A percentile compares a stretch with the other conserved stretches of the same genome.
Evolutionary conservation across 768 basidiomycete genomes (phyloP).

Genomic region (Mycena belliarum): DNA sequence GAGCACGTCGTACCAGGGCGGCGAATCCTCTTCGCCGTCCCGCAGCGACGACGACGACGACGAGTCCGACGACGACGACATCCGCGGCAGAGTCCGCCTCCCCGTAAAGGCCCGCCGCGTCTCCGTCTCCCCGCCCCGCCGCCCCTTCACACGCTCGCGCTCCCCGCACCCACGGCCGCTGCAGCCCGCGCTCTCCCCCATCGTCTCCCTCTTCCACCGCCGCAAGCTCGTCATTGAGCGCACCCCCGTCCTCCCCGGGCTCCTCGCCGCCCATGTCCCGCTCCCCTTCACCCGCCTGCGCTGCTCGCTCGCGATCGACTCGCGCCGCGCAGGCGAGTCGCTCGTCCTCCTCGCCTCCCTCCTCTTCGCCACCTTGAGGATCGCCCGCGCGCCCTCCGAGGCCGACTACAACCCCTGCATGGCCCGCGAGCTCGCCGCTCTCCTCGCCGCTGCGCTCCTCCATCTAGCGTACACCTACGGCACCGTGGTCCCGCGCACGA

Average conservation of each 20-base stretch:
- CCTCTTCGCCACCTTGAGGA: conserved; percentile 52
- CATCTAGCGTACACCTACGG: conserved; percentile 67
- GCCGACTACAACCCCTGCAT: conserved; percentile 43
- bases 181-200: conserved; percentile 37
- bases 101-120: conserved; percentile 22
- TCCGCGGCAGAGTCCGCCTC: conserved; percentile 13
- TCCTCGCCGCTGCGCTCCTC: conserved; percentile 54
- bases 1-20: conserved; percentile 88
- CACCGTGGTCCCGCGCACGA: conserved; percentile 32
- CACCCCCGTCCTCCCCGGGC: conserved; percentile 48
- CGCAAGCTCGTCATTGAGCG: conserved; percentile 32
- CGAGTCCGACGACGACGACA: conserved; percentile 55
- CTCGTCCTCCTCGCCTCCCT: conserved; percentile 66
- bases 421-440: conserved; percentile 60
- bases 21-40: conserved; percentile 29
- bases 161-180: conserved; percentile 45
- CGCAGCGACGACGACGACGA: conserved; percentile 41
- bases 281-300: conserved; percentile 41
- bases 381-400: conserved; percentile 38
- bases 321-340: conserved; percentile 63
- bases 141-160: conserved; percentile 69
- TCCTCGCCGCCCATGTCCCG: conserved; percentile 44
- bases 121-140: conserved; percentile 34
- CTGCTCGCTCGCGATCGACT: conserved; percentile 59
- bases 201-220: conserved; percentile 44